Percentiles rank a stretch among this genome's conserved stretches.
phyloP scores from a whole-genome alignment of 2,329 filamentous ascomycete genomes.

The Pezicula radicicola region DNA sequence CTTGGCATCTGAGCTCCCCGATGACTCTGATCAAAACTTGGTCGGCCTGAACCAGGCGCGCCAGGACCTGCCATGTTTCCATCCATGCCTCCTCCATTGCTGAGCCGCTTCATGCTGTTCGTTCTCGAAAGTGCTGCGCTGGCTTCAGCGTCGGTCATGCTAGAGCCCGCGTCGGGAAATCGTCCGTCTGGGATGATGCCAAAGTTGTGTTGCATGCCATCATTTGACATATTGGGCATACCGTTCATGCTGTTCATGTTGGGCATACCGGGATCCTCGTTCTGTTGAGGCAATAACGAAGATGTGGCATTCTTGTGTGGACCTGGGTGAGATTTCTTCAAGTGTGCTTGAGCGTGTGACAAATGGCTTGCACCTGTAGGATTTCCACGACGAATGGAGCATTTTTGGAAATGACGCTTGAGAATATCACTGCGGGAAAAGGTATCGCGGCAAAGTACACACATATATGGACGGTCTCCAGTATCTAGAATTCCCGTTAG shows the following conservation, averaged over 20 bases:
- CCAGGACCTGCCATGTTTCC: constrained; percentile 52
- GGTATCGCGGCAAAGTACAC: constrained; percentile 94
- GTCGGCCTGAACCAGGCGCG: constrained; percentile 43
- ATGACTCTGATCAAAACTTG: constrained; percentile 51
- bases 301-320: constrained; percentile 50
- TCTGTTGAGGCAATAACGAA: constrained; percentile 38
- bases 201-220: constrained; percentile 56
- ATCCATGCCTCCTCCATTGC: constrained; percentile 54
- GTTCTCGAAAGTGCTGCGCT: constrained; percentile 60
- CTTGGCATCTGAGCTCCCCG: constrained; percentile 50
- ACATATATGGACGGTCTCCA: constrained; percentile 97
- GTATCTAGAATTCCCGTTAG: constrained; percentile 64
- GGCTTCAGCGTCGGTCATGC: constrained; percentile 52
- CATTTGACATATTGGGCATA: constrained; percentile 48
- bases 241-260: constrained; percentile 61
- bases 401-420: constrained; percentile 99
- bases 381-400: constrained; percentile 92
- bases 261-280: constrained; percentile 44
- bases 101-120: constrained; percentile 56
- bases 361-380: constrained; percentile 92
- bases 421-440: constrained; percentile 97
- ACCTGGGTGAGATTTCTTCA: constrained; percentile 68
- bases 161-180: constrained; percentile 26
- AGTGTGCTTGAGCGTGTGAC: constrained; percentile 85
- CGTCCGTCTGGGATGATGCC: constrained; percentile 46